Base-by-base conservation (phyloP, 345 rosid species). In the Ailanthus altissimus region DNA sequence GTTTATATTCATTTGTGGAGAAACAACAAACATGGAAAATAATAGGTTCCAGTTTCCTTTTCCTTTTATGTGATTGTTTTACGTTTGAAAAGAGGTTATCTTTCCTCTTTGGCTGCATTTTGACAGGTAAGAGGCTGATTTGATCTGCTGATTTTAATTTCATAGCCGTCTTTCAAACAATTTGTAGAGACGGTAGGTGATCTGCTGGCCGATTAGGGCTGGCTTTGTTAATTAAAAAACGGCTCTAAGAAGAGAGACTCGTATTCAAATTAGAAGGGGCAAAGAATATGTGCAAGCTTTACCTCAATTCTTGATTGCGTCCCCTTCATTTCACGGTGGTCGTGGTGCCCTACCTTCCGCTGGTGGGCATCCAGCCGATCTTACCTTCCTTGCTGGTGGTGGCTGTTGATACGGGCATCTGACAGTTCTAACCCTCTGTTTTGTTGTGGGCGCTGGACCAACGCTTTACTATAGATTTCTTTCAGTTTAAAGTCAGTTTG, bases 321-420 rank as follows among this genome's bases (percentile, higher is more conserved):
- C 85, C 81, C 85, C 82, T 80, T 80, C 84, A 23, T 85, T 85
- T 80, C 88, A 82, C 73, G 81, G 85, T 64, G 85, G 85, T 78
- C 82, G 79, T 26, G 88, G 84, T 53, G 88, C 85, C 77, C 84
- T 85, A 53, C 88, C 88, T 75, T 82, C 82, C 1, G 82, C 85
- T 36, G 84, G 84, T 57, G 85, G 85, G 83, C 84, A 80, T 75
- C 88, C 82, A 5, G 78, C 84, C 0, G 88, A 85, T 78, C 88
- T 85, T 75, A 85, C 85, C 47, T 82, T 72, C 77, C 85, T 82
- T 68, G 85, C 88, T 47, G 85, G 88, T 58, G 85, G 85, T 40
- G 85, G 85, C 11, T 75, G 72, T 80, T 80, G 81, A 79, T 79
- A 50, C 51, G 15, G n/a, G 56, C 75, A 61, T 73, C 74, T 28